Evolutionary conservation across 768 basidiomycete genomes (phyloP).

Genomic region (Russula sp.): DNA sequence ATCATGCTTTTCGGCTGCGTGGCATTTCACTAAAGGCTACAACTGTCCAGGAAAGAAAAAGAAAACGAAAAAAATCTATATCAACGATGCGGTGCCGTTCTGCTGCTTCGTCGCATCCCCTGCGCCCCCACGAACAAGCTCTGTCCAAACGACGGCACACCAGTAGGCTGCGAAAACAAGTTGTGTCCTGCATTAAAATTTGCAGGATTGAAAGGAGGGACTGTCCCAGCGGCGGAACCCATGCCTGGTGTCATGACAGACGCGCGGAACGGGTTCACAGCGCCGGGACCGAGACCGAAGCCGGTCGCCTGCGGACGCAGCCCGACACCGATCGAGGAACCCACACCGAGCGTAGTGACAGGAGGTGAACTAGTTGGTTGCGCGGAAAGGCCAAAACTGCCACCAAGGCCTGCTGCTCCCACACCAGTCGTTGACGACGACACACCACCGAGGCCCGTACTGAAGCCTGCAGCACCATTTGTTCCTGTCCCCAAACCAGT

Average conservation of each 20-base stretch:
- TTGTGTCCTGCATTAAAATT: slow-evolving; percentile 17
- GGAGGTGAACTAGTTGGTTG: slow-evolving; percentile 30
- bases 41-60: not conserved
- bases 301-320: slow-evolving; percentile 44
- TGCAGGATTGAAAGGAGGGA: slow-evolving; percentile 30
- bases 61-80: slow-evolving; percentile 36
- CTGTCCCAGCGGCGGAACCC: slow-evolving; percentile 29
- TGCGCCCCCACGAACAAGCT: slow-evolving; percentile 27
- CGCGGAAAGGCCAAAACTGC: slow-evolving; percentile 19
- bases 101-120: slow-evolving; percentile 35
- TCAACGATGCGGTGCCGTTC: slow-evolving; percentile 48
- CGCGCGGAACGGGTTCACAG: slow-evolving; percentile 45
- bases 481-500: slow-evolving; percentile 23
- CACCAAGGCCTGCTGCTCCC: slow-evolving; percentile 16
- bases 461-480: not conserved
- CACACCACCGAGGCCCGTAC: not conserved
- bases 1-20: not conserved
- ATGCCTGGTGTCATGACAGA: slow-evolving; percentile 36
- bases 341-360: slow-evolving; percentile 3
- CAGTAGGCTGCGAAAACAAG: slow-evolving; percentile 28
- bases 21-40: not conserved
- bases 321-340: slow-evolving; percentile 34
- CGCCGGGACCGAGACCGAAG: slow-evolving; percentile 36
- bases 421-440: slow-evolving; percentile 12
- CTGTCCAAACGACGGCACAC: slow-evolving; percentile 30